Base-by-base conservation (phyloP, 257 asterid genomes). In the Nicotiana tabacum region DNA sequence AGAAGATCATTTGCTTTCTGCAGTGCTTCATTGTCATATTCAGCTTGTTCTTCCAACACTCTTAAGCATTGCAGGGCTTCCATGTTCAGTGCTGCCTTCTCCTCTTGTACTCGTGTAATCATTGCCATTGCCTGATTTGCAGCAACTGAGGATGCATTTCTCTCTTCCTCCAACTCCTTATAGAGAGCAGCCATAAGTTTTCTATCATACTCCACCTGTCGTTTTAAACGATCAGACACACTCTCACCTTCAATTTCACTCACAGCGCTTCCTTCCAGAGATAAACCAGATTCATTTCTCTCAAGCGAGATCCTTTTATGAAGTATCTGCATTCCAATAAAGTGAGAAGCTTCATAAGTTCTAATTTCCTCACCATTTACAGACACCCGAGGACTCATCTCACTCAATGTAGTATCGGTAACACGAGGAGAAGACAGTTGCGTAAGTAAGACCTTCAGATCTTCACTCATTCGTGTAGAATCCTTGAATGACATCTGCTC, bases 51-150 rank as follows among this genome's bases (percentile, higher is more conserved):
- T 83, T 95, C 98, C 92, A 92, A 85, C 93, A 95, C 89, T 86
- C 98, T 90, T 51, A 93, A 74, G 82, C 88, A 91, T 82, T 95
- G 98, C 74, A 92, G 77, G 4, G 99, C 96, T 88, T 95, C 99
- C 97, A 92, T 92, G 62, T 94, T 89, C 37, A 95, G 88, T 55
- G 94, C 83, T 0, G 98, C 93, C 84, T 95, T 95, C 89, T 95
- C 98, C 83, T 93, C 97, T 84, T 95, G 98, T 86, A 95, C 83
- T 83, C 97, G 84, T 69, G 98, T 93, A 82, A 95, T 93, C 98
- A 95, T 95, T 30, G 98, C 96, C 98, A 95, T 92, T 4, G 98
- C 91, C 86, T 95, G 97, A 84, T 92, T 93, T 64, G 92, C 93
- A n/a, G 98, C 98, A 70, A 92, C 87, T 7, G 97, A 90, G 67